A percentile compares a stretch with the other conserved stretches of the same genome.
Conservation (phyloP, 1,139 yeast genomes). For the Sugiyamaella sp. region DNA sequence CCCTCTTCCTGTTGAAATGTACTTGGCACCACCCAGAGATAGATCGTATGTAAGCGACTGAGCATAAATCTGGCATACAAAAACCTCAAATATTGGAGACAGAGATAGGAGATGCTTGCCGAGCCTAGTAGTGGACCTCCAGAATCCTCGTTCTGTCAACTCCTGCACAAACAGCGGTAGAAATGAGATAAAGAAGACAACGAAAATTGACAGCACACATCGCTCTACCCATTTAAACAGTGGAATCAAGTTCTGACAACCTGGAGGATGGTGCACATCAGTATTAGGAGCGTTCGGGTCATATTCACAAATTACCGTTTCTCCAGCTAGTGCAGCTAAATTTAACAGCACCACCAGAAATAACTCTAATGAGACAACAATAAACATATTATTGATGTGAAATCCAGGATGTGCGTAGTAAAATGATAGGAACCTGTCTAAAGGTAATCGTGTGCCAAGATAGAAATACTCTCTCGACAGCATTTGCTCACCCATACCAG, state of each 20-base stretch:
- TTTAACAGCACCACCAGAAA: constrained; percentile 69
- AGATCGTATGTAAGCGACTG: constrained; percentile 68
- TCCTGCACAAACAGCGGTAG: constrained; percentile 81
- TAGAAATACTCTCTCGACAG: constrained; percentile 82
- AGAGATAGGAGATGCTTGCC: constrained; percentile 67
- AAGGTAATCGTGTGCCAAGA: constrained; percentile 75
- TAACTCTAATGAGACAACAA: constrained; percentile 71
- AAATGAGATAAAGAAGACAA: constrained; percentile 82
- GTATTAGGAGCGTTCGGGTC: constrained; percentile 60
- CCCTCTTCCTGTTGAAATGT: constrained; percentile 84
- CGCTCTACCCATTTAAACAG: constrained; percentile 79
- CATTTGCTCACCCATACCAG: constrained; percentile 94
- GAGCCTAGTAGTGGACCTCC: constrained; percentile 63
- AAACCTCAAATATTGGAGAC: constrained; percentile 85
- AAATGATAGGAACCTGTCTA: constrained; percentile 80
- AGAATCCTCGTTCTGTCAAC: constrained; percentile 71
- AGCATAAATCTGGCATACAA: constrained; percentile 83
- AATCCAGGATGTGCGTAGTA: constrained; percentile 94
- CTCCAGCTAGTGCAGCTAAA: constrained; percentile 65
- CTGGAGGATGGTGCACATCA: constrained; percentile 63
- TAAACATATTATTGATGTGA: constrained; percentile 79
- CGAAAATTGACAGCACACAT: constrained; percentile 78
- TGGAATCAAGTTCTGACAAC: constrained; percentile 76
- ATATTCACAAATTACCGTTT: constrained; percentile 59
- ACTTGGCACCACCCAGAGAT: constrained; percentile 80